Evolutionary conservation across 2,329 filamentous ascomycete species (phyloP).

Genomic region (Cladosporium austrohemisphaericum): DNA sequence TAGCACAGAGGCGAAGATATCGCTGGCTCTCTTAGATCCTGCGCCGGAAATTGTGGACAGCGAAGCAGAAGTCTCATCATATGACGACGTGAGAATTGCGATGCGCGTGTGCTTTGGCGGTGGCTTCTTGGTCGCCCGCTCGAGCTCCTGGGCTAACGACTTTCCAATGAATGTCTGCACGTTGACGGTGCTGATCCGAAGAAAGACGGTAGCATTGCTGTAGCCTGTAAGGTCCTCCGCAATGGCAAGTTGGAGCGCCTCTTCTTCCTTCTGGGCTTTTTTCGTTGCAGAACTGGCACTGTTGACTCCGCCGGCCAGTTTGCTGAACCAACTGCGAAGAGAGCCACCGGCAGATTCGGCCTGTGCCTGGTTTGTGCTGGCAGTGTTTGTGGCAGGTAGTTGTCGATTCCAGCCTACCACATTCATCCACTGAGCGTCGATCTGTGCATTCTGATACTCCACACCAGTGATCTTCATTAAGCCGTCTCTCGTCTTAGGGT

Average conservation of each 20-base stretch:
- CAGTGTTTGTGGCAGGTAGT: constrained; percentile 17
- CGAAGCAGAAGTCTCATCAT: constrained; percentile 71
- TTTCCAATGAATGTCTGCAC: constrained; percentile 71
- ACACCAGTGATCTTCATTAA: constrained; percentile 83
- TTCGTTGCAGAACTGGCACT: constrained; percentile 53
- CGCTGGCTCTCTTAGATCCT: constrained; percentile 56
- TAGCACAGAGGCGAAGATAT: constrained; percentile 86
- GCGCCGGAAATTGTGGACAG: constrained; percentile 50
- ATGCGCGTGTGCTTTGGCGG: constrained; percentile 84
- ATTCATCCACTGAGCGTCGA: constrained; percentile 86
- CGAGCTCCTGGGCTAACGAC: constrained; percentile 77
- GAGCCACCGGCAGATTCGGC: constrained; percentile 25
- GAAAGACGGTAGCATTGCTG: constrained; percentile 76
- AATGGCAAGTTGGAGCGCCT: constrained; percentile 58
- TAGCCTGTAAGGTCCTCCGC: constrained; percentile 67
- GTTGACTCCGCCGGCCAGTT: constrained; percentile 44
- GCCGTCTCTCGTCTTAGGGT: constrained; percentile 77
- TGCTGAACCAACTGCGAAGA: constrained; percentile 74
- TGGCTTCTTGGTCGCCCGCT: constrained; percentile 94
- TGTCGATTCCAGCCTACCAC: constrained; percentile 77
- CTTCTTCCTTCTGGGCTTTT: constrained; percentile 61
- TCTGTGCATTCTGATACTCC: constrained; percentile 81
- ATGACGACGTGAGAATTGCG: constrained; percentile 85
- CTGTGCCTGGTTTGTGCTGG: constrained; percentile 46
- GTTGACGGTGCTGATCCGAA: constrained; percentile 80